Conservation (phyloP, 1,139 yeast genomes). For the Saccharomyces uvarum region DNA sequence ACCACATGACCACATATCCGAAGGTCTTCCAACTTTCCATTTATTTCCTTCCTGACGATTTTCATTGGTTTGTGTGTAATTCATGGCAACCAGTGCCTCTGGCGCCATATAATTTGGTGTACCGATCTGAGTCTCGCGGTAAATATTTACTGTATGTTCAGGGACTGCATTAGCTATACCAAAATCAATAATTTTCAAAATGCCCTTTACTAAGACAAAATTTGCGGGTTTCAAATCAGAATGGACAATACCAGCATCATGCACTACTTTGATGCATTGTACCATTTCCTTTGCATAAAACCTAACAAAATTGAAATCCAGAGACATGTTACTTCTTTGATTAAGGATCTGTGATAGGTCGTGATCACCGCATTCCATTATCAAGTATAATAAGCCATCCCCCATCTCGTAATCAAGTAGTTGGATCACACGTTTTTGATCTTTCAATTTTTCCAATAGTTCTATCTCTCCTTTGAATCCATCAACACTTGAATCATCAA, state of each 20-base stretch:
- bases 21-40: slow-evolving; percentile 90
- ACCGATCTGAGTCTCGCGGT: slow-evolving; percentile 86
- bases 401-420: slow-evolving; percentile 67
- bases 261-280: slow-evolving; percentile 81
- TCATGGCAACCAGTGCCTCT: slow-evolving; percentile 71
- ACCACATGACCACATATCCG: slow-evolving; percentile 98
- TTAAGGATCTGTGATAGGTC: slow-evolving; percentile 80
- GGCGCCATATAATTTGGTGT: slow-evolving; percentile 99
- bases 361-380: slow-evolving; percentile 94
- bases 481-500: slow-evolving; percentile 61
- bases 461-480: slow-evolving; percentile 91
- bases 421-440: slow-evolving; percentile 68
- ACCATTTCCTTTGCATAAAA: slow-evolving; percentile 76
- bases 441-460: slow-evolving; percentile 51
- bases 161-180: slow-evolving; percentile 95
- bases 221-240: slow-evolving; percentile 95
- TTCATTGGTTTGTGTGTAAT: slow-evolving; percentile 30
- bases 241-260: slow-evolving; percentile 81
- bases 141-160: slow-evolving; percentile 83
- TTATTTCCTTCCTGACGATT: slow-evolving; percentile 40
- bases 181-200: slow-evolving; percentile 83
- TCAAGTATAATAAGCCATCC: slow-evolving; percentile 56
- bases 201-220: slow-evolving; percentile 78
- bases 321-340: slow-evolving; percentile 43
- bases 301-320: slow-evolving; percentile 73